Conservation (phyloP, 345 rosid genomes). For the Gossypium herbaceum region DNA sequence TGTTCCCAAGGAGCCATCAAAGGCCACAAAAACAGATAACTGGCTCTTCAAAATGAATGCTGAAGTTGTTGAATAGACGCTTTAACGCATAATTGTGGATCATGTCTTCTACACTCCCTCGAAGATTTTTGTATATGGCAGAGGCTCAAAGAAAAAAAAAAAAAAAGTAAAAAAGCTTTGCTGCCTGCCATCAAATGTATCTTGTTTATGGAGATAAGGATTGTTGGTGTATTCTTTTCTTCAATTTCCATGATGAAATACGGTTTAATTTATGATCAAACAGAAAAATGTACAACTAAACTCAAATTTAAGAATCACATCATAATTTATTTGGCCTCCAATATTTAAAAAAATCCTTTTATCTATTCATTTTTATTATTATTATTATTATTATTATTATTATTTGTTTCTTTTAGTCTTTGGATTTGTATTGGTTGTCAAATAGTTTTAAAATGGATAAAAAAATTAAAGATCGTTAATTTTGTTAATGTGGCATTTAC, state of each 20-base stretch:
- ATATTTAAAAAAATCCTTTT: too few relatives aligned
- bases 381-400: too few relatives aligned
- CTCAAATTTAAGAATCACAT: too few relatives aligned
- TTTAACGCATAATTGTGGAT: conserved; percentile 12
- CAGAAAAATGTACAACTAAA: too few relatives aligned
- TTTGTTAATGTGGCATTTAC: too few relatives aligned
- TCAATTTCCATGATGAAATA: background rate
- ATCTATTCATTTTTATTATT: too few relatives aligned
- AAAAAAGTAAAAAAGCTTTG: background rate
- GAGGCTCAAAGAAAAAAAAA: conserved; percentile 4
- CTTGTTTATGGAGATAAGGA: background rate
- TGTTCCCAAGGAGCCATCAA: conserved; percentile 48
- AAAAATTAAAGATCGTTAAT: too few relatives aligned
- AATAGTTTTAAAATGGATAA: too few relatives aligned
- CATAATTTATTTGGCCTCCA: too few relatives aligned
- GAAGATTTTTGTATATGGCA: conserved; percentile 9
- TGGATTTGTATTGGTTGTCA: too few relatives aligned
- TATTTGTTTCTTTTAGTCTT: too few relatives aligned
- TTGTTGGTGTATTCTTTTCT: background rate
- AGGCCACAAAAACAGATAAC: conserved; percentile 32
- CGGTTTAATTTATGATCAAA: background rate
- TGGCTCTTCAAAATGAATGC: conserved; percentile 43
- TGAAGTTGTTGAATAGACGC: background rate
- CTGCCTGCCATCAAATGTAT: background rate
- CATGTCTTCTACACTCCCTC: conserved; percentile 14